These are phyloP conservation scores for Martiniozyma asiatica DNA, from an alignment of 1,139 yeast genomes.

Conservation along the genomic window DNA sequence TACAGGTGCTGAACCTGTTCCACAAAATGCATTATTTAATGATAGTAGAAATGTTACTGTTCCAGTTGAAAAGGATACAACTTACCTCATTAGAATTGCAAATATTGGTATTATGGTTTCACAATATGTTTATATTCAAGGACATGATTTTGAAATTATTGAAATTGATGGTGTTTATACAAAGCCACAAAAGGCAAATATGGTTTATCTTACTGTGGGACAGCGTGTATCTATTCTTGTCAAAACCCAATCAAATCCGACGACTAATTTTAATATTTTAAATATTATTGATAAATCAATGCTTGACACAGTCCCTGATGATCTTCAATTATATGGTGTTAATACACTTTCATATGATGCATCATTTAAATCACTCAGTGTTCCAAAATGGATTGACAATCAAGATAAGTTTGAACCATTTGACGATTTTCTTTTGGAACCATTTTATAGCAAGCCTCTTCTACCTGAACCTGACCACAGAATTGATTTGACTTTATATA, in stretches of 20 bases:
- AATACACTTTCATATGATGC: constrained; percentile 47
- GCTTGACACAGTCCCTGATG: constrained; percentile 63
- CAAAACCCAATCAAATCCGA: constrained; percentile 49
- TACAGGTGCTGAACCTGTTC: constrained; percentile 95
- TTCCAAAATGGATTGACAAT: constrained; percentile 35
- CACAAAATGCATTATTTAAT: constrained; percentile 66
- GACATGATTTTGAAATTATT: constrained; percentile 67
- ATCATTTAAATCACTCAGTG: constrained; percentile 38
- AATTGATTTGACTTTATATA: constrained; percentile 52
- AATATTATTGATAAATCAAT: constrained; percentile 65
- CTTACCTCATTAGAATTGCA: constrained; percentile 65
- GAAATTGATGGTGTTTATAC: constrained; percentile 72
- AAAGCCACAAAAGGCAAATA: constrained; percentile 40
- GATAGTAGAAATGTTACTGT: constrained; percentile 63
- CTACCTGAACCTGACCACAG: constrained; percentile 54
- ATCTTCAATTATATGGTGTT: constrained; percentile 55
- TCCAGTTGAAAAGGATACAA: constrained; percentile 64
- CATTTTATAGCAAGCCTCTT: constrained; percentile 34
- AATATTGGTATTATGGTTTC: constrained; percentile 84
- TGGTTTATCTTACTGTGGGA: constrained; percentile 56
- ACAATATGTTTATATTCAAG: constrained; percentile 77
- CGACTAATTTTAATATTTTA: constrained; percentile 63
- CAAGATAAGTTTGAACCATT: constrained; percentile 56
- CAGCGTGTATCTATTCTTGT: constrained; percentile 68
- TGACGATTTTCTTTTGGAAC: constrained; percentile 29